Base-by-base conservation (phyloP, 2,329 filamentous ascomycete species). In the Xylaria sp. region DNA sequence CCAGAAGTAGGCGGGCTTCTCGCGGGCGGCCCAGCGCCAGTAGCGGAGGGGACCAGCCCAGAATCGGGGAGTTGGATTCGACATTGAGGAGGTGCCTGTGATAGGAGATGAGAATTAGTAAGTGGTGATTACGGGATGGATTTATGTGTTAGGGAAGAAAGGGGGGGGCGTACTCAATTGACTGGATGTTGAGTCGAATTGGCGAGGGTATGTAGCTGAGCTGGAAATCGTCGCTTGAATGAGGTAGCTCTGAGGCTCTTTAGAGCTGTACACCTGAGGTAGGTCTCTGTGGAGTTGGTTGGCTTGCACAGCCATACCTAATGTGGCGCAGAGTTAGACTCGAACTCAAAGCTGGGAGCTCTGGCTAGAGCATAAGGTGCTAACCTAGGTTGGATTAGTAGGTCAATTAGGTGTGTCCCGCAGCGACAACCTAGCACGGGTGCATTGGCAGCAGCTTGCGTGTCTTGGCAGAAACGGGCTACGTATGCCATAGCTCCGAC, bases 1-100 rank as follows among this genome's bases (percentile, higher is more conserved):
- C 88, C 90, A 98, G 86, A 98, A 97, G 84, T 94, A 92, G 68
- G 94, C 94, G 60, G 96, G 96, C 81, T 92, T 92, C 82, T 96
- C 91, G 83, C 93, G 91, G 59, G 92, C 87, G 61, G 94, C 90
- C 93, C 94, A 98, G 82, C 91, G 91, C 77, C 92, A 83, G 89
- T 97, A 98, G 76, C 90, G 90, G 79, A 97, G 78, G 72, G 96
- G 96, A 68, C 88, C 86, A 73, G 89, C 87, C 89, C 92, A 98
- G 91, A 99, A 98, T 77, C 86, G 85, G 75, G 93, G 91, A 64
- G 87, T 85, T 69, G 86, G 75, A 76, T 82, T 77, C 71, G 65
- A 64, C 66, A 69, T 71, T 54, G 39, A 30, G 42, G 58, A 51
- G 30, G 19, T 62, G 53, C 51, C 30, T 67, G 56, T 58, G 27